Percentiles rank a stretch among this genome's conserved stretches.
These are phyloP conservation scores for Cymbopogon flexuosus DNA, from an alignment of 202 grass and related monocot genomes.

Conservation along the genomic window DNA sequence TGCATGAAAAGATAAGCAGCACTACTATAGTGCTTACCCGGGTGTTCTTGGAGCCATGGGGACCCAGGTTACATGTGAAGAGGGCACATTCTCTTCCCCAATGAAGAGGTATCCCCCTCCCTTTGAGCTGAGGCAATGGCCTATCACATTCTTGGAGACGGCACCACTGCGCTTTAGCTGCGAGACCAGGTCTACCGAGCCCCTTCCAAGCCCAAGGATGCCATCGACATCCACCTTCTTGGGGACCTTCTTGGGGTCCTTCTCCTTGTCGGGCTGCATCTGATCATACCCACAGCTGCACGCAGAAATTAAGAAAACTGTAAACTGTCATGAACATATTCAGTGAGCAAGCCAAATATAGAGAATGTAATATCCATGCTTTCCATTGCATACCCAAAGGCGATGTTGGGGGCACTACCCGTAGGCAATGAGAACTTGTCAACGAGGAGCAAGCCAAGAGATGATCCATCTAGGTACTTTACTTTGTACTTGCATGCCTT, in stretches of 20 bases:
- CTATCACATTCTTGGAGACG: constrained; percentile 42
- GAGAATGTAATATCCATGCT: not conserved
- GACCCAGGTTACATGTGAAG: constrained; percentile 32
- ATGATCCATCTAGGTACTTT: constrained; percentile 25
- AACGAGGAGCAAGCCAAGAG: constrained; percentile 38
- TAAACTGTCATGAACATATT: not conserved
- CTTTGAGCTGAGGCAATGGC: constrained; percentile 47
- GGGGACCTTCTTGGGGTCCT: too few species aligned
- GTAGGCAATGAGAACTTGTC: constrained; percentile 30
- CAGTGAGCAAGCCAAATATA: too few species aligned
- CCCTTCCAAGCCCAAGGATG: constrained; percentile 49
- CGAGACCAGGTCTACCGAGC: constrained; percentile 37
- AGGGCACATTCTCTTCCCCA: constrained; percentile 34
- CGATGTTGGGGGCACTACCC: not conserved
- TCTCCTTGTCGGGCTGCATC: not conserved
- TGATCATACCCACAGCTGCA: constrained; percentile 61
- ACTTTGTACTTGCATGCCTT: constrained; percentile 31
- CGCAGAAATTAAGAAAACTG: not conserved
- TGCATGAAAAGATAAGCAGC: not conserved
- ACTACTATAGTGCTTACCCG: not conserved
- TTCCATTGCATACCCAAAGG: constrained; percentile 36
- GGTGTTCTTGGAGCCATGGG: constrained; percentile 27
- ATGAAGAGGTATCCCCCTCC: constrained; percentile 50
- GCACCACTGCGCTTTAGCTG: constrained; percentile 43
- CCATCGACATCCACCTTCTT: constrained; percentile 44